Evolutionary conservation across 2,329 filamentous ascomycete species (phyloP), one percentile per base, ranked within the genome.

Genomic region (Penicillium sp.): DNA sequence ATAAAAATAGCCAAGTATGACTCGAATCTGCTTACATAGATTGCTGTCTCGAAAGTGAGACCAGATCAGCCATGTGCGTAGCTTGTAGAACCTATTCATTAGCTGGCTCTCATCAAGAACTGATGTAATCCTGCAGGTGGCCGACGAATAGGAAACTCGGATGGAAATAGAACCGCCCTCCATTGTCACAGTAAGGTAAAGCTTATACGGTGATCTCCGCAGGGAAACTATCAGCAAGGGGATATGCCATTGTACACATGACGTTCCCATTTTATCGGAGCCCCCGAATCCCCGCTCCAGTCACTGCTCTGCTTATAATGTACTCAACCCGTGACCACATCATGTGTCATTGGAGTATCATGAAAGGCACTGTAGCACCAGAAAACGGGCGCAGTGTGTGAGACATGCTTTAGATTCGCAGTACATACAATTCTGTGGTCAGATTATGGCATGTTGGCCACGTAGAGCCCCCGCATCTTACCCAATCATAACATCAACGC

Each of bases 91-190:
- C 25, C 27, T 26, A 20, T 12, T 26, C 31, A 49, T 49, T 23
- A 37, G 20, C 46, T 23, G 46, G 14, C 15, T 37, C 22, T 26
- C n/a, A 49, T 18, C 46, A 26, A 31, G 18, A 22, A 27, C 22
- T 55, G 53, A 55, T 55, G 53, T 55, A 35, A 55, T 55, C 25
- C 23, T 55, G 48, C 53, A 51, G 43, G 22, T 9, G 27, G 12
- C 23, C n/a, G 15, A 25, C 52, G 25, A 54, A 54, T 54, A 9
- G 12, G 6, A 45, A 40, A 2, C 40, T 33, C 14, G 37, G 47
- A 44, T 49, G 25, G 26, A 53, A 53, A 53, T 48, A 49, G 51
- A 49, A 48, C 35, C 12, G 7, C 11, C 29, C 27, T 29, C 25
- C 33, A 27, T 18, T 31, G 29, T 27, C 8, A 41, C 47, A 41